Evolutionary conservation across 257 asterid species (phyloP).

Genomic region (Jaltomata sinuosa): DNA sequence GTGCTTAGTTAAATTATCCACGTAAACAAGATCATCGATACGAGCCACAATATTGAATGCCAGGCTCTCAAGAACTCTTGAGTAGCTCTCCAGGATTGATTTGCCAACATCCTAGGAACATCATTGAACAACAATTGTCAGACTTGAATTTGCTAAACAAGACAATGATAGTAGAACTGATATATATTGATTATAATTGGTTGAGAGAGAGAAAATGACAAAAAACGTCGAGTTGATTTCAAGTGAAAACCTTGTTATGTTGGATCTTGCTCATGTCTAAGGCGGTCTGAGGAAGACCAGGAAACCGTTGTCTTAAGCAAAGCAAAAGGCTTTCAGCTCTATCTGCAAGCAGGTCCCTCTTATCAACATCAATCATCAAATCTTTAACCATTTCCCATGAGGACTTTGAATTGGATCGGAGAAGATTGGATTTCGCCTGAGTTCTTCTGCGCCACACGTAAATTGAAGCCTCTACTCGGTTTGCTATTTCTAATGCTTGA

Average conservation of each 20-base stretch:
- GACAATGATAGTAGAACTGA: not conserved
- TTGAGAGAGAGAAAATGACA: not conserved
- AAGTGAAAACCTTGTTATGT: constrained; percentile 52
- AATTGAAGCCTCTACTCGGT: constrained; percentile 59
- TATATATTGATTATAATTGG: not conserved
- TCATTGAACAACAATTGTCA: not conserved
- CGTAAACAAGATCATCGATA: constrained; percentile 58
- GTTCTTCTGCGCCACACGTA: constrained; percentile 46
- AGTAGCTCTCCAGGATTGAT: constrained; percentile 75
- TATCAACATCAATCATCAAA: constrained; percentile 52
- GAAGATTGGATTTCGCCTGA: constrained; percentile 18
- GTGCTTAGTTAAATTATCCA: constrained; percentile 66
- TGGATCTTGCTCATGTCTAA: constrained; percentile 78
- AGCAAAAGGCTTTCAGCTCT: constrained; percentile 69
- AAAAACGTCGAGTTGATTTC: not conserved
- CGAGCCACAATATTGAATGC: constrained; percentile 78
- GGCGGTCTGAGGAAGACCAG: constrained; percentile 81
- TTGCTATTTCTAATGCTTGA: constrained; percentile 64
- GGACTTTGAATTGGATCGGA: constrained; percentile 34
- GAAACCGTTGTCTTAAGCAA: constrained; percentile 53
- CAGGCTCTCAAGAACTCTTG: constrained; percentile 75
- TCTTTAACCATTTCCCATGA: constrained; percentile 83
- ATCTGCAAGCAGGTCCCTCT: constrained; percentile 43
- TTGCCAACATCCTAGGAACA: constrained; percentile 66
- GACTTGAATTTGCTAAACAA: not conserved